phyloP scores from a whole-genome alignment of 2,329 filamentous ascomycete genomes.

The Fusarium decemcellulare region DNA sequence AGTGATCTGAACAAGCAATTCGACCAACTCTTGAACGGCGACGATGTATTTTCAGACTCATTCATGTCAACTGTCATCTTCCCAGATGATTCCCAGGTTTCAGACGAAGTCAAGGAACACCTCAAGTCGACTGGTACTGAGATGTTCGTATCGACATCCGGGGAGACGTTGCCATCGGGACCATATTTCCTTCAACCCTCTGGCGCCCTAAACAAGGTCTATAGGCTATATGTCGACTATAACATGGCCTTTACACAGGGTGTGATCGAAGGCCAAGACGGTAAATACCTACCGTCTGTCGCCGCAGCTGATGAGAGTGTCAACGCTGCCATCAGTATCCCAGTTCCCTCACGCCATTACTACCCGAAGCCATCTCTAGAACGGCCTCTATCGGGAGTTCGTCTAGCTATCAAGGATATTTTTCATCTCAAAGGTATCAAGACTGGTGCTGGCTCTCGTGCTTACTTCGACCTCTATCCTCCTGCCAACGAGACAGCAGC shows the following conservation, averaged over 20 bases:
- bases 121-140: neutral
- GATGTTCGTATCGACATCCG: neutral
- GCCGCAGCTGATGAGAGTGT: neutral
- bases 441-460: slow-evolving; percentile 7
- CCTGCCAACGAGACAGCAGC: slow-evolving; percentile 1
- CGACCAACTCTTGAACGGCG: neutral
- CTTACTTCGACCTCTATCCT: slow-evolving; percentile 10
- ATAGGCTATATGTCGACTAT: slow-evolving; percentile 1
- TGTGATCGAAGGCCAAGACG: neutral
- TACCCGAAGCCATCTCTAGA: neutral
- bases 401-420: slow-evolving; percentile 25
- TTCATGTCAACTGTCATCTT: neutral
- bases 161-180: neutral
- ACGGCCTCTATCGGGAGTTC: neutral
- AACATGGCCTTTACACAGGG: slow-evolving; percentile 2
- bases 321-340: slow-evolving; percentile 1
- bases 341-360: slow-evolving; percentile 2
- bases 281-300: neutral
- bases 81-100: neutral
- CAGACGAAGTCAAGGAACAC: neutral
- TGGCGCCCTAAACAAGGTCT: neutral
- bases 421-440: slow-evolving; percentile 18
- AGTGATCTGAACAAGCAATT: neutral
- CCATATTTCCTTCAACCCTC: slow-evolving; percentile 1
- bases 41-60: slow-evolving; percentile 3